Percentiles rank a stretch among this genome's conserved stretches.
phyloP scores from a whole-genome alignment of 106 monocot genomes.

The Phalaenopsis equestris region DNA sequence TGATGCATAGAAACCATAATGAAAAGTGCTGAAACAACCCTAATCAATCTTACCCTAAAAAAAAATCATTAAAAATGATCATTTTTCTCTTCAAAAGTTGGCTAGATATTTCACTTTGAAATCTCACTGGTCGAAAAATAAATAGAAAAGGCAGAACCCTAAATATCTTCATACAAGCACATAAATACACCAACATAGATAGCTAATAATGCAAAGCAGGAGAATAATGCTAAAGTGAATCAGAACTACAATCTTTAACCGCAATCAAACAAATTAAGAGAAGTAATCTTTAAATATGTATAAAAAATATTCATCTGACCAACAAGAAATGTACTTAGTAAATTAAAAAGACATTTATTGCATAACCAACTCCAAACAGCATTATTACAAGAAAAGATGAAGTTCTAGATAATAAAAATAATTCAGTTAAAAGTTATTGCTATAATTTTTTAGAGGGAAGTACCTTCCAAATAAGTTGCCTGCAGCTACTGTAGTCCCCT shows the following conservation, averaged over 20 bases:
- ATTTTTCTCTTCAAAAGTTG: background rate
- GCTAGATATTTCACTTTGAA: background rate
- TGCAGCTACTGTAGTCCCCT: conserved; percentile 83
- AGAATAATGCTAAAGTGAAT: background rate
- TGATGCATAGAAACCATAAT: background rate
- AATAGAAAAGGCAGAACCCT: background rate
- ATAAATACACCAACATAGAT: background rate
- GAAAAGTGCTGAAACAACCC: background rate
- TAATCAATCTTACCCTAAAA: background rate
- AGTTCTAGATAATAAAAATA: background rate
- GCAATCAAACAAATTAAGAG: background rate
- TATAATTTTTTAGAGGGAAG: background rate
- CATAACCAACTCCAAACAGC: background rate
- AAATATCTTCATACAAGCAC: background rate
- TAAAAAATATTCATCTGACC: background rate
- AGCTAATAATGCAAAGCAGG: background rate
- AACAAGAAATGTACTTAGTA: background rate
- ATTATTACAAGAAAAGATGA: background rate
- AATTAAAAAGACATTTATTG: background rate
- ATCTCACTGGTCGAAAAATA: background rate
- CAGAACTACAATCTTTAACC: background rate
- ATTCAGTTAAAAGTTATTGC: background rate
- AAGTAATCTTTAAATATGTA: background rate
- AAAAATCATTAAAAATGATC: background rate
- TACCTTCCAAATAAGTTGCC: conserved; percentile 98